These are phyloP conservation scores for Urochloa ruziziensis DNA, from an alignment of 176 grass and related monocot genomes.

Conservation along the genomic window DNA sequence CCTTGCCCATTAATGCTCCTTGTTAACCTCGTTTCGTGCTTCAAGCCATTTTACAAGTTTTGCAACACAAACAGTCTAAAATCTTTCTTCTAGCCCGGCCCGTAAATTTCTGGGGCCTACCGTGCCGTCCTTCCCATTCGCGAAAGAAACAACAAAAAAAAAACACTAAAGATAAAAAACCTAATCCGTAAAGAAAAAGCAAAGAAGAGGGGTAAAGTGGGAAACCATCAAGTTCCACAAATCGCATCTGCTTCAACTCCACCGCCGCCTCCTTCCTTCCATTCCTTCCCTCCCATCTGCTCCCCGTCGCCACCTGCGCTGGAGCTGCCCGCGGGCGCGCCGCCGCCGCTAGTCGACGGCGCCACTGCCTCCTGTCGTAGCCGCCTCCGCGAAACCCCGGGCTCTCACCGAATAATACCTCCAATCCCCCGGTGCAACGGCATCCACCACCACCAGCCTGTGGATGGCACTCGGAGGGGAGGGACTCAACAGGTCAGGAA, in stretches of 20 bases:
- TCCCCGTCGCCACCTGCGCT: not conserved
- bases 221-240: conserved; percentile 12
- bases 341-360: not conserved
- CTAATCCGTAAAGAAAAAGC: not conserved
- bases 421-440: not conserved
- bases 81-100: too few species aligned
- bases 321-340: not conserved
- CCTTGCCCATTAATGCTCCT: too few species aligned
- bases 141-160: not conserved
- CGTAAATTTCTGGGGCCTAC: not conserved
- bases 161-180: not conserved
- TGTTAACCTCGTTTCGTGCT: too few species aligned
- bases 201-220: not conserved
- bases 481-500: not conserved
- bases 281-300: not conserved
- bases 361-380: not conserved
- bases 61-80: too few species aligned
- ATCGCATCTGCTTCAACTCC: conserved; percentile 14
- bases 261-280: not conserved
- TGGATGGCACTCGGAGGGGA: not conserved
- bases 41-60: too few species aligned
- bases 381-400: not conserved
- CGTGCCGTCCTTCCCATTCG: not conserved
- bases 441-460: not conserved
- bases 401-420: not conserved